A percentile compares a stretch with the other conserved stretches of the same genome.
phyloP scores from a whole-genome alignment of 371 early-diverging fungal genomes.

The Apophysomyces ossiformis region DNA sequence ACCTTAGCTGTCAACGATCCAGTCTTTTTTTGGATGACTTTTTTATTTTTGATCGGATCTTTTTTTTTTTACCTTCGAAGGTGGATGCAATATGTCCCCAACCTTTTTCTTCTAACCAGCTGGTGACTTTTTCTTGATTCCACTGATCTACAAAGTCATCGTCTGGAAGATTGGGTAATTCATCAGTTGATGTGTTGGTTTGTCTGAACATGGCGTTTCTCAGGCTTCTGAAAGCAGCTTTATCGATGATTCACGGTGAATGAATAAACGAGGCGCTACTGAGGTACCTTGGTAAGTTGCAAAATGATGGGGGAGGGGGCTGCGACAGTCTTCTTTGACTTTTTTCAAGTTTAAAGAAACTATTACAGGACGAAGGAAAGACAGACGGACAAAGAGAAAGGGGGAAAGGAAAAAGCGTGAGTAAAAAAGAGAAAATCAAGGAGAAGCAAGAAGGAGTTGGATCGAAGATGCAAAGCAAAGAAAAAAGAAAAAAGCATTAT shows the following conservation, averaged over 20 bases:
- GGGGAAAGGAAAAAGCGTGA: not conserved
- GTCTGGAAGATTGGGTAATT: conserved; percentile 21
- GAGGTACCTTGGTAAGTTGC: not conserved
- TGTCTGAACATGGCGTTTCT: conserved; percentile 22
- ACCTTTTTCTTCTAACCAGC: conserved; percentile 49
- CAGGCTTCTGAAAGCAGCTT: not conserved
- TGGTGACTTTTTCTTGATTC: conserved; percentile 42
- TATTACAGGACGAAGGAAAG: not conserved
- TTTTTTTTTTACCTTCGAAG: conserved; percentile 42
- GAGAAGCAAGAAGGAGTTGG: conserved; percentile 10
- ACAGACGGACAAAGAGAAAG: not conserved
- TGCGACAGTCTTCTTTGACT: too few species aligned
- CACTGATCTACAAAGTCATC: conserved; percentile 37
- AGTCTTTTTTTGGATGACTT: not conserved
- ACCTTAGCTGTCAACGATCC: conserved; percentile 10
- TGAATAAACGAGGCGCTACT: not conserved
- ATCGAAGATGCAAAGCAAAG: conserved; percentile 8
- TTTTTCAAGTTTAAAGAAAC: not conserved
- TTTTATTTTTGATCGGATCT: not conserved
- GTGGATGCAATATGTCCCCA: conserved; percentile 46
- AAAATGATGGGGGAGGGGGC: not conserved
- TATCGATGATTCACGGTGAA: not conserved
- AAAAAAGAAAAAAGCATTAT: conserved; percentile 9
- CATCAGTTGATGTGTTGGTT: conserved; percentile 35
- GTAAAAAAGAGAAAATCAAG: conserved; percentile 9